A percentile compares a stretch with the other conserved stretches of the same genome.
phyloP scores from a whole-genome alignment of 352 stramenopile genomes.

The Phytophthora citricola region DNA sequence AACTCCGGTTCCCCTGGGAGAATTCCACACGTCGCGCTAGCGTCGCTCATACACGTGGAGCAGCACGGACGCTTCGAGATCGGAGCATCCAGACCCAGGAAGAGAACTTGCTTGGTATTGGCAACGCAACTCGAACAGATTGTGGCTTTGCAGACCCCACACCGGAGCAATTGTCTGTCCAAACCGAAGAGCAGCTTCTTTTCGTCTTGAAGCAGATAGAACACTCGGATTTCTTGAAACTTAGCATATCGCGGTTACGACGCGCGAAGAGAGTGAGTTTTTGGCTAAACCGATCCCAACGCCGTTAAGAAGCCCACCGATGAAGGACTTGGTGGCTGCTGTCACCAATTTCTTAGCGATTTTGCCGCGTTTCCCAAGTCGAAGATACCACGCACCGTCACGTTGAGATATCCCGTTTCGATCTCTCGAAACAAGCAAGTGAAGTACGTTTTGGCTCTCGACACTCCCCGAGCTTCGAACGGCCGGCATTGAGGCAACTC shows the following conservation, averaged over 20 bases:
- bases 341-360: conserved; percentile 34
- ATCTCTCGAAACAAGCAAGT: conserved; percentile 46
- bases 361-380: conserved; percentile 32
- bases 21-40: conserved; percentile 28
- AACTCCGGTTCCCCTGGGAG: conserved; percentile 29
- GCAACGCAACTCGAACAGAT: conserved; percentile 43
- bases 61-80: conserved; percentile 37
- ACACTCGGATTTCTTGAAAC: too few species aligned
- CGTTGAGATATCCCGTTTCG: conserved; percentile 33
- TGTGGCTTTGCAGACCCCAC: conserved; percentile 28
- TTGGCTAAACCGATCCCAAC: conserved; percentile 50
- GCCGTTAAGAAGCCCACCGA: conserved; percentile 41
- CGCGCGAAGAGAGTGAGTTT: conserved; percentile 53
- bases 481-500: conserved; percentile 40
- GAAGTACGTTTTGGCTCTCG: conserved; percentile 43
- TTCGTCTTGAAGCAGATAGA: conserved; percentile 39
- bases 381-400: conserved; percentile 48
- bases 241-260: conserved; percentile 2
- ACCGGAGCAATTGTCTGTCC: conserved; percentile 27
- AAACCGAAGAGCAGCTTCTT: conserved; percentile 21
- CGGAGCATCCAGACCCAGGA: conserved; percentile 25
- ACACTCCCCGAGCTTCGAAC: conserved; percentile 33
- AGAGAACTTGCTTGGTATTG: conserved; percentile 35
- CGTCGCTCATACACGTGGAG: conserved; percentile 38
- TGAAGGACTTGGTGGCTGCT: conserved; percentile 38